Evolutionary conservation across 768 basidiomycete genomes (phyloP).

Genomic region (Hysterangium stoloniferum): DNA sequence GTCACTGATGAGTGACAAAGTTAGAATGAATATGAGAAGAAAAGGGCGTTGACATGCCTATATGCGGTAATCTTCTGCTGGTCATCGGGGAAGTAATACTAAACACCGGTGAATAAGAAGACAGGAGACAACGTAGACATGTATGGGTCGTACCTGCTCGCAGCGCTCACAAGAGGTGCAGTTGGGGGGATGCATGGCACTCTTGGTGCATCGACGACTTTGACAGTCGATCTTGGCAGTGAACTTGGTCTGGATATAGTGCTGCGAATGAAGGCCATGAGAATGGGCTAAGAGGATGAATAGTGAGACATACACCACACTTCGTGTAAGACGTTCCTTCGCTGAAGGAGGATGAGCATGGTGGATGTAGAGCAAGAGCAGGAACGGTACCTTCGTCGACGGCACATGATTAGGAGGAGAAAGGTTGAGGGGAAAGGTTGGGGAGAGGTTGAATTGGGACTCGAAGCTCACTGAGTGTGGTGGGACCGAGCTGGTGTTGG

Average conservation of each 20-base stretch:
- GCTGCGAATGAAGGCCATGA: conserved; percentile 29
- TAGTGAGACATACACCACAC: conserved; percentile 43
- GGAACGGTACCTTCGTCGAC: conserved; percentile 17
- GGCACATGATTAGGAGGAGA: conserved; percentile 22
- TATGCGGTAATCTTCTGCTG: conserved; percentile 47
- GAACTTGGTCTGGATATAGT: conserved; percentile 59
- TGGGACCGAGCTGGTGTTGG: conserved; percentile 11
- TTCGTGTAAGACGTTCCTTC: conserved; percentile 48
- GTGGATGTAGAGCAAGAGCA: conserved; percentile 16
- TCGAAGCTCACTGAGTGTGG: conserved; percentile 17
- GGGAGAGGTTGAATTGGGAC: conserved; percentile 47
- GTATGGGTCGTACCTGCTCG: conserved; percentile 30
- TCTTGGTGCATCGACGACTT: conserved; percentile 35
- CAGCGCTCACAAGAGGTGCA: conserved; percentile 35
- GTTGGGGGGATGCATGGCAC: conserved; percentile 30
- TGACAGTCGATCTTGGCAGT: conserved; percentile 49
- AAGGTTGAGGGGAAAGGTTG: conserved; percentile 23
- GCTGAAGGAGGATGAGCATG: conserved; percentile 30
- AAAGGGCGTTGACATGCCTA: conserved; percentile 1
- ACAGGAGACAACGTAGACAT: background rate
- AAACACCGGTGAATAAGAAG: conserved; percentile 8
- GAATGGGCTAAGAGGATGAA: conserved; percentile 13
- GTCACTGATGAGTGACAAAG: background rate
- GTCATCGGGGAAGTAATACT: conserved; percentile 69
- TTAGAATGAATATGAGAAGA: background rate